A percentile compares a stretch with the other conserved stretches of the same genome.
These are phyloP conservation scores for Coemansia sp. DNA, from an alignment of 192 early-diverging fungal genomes.

Conservation along the genomic window DNA sequence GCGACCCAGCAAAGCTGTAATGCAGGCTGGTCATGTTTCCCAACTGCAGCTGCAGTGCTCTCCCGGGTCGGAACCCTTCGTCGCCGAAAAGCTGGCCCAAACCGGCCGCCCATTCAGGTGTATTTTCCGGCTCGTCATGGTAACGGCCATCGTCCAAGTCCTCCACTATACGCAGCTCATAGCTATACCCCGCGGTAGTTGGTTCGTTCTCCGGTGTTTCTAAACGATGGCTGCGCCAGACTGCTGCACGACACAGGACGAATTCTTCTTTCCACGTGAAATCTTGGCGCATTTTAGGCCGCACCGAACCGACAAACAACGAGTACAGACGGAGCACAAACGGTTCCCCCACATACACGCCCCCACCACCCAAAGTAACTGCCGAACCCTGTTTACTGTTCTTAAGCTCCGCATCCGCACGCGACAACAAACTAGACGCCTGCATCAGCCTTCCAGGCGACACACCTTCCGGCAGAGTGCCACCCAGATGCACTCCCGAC, in stretches of 20 bases:
- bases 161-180: constrained; percentile 63
- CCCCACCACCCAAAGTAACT: not conserved
- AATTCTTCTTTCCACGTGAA: constrained; percentile 87
- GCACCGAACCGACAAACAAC: constrained; percentile 66
- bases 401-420: not conserved
- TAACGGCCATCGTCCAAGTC: constrained; percentile 77
- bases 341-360: constrained; percentile 30
- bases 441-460: constrained; percentile 65
- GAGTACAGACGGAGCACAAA: constrained; percentile 67
- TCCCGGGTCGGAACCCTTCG: constrained; percentile 13
- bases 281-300: constrained; percentile 60
- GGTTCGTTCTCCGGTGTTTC: not conserved
- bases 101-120: constrained; percentile 21
- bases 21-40: constrained; percentile 60
- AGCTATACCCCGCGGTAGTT: constrained; percentile 19
- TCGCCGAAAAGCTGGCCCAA: not conserved
- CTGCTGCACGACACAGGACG: constrained; percentile 52
- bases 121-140: constrained; percentile 55
- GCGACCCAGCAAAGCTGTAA: constrained; percentile 71
- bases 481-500: constrained; percentile 54
- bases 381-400: constrained; percentile 13
- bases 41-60: constrained; percentile 47
- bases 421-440: constrained; percentile 53
- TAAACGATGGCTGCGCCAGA: constrained; percentile 23
- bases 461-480: constrained; percentile 42